These are phyloP conservation scores for Prunus dulcis DNA, from an alignment of 306 rosid species.

Conservation along the genomic window DNA sequence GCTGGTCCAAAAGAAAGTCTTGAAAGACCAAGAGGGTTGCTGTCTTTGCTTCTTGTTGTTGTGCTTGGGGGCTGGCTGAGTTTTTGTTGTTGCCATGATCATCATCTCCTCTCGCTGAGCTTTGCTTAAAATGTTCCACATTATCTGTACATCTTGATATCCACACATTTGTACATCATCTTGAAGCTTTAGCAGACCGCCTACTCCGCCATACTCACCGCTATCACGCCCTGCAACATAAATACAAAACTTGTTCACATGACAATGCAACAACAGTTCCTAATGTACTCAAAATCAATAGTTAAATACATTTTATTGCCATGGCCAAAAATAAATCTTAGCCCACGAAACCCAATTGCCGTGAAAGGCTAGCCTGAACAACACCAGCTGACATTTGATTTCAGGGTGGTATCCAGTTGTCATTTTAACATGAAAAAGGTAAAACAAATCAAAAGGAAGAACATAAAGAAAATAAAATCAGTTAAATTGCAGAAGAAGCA, in stretches of 20 bases:
- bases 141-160: constrained; percentile 54
- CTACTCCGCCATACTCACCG: background rate
- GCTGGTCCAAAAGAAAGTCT: constrained; percentile 5
- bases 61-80: background rate
- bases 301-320: background rate
- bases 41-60: background rate
- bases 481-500: background rate
- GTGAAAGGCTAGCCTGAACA: background rate
- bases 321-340: background rate
- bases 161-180: constrained; percentile 58
- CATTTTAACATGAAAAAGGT: background rate
- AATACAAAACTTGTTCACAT: background rate
- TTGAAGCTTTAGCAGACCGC: constrained; percentile 46
- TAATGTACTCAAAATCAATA: background rate
- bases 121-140: constrained; percentile 60
- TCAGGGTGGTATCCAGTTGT: background rate
- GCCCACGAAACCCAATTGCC: background rate
- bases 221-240: constrained; percentile 1
- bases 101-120: constrained; percentile 5
- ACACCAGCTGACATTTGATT: background rate
- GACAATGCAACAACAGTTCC: background rate
- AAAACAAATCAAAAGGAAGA: background rate
- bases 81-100: background rate
- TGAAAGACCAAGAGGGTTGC: background rate
- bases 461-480: background rate